Evolutionary conservation across 805 yeast species (phyloP).

Genomic region (Barnettozyma wickerhamii): DNA sequence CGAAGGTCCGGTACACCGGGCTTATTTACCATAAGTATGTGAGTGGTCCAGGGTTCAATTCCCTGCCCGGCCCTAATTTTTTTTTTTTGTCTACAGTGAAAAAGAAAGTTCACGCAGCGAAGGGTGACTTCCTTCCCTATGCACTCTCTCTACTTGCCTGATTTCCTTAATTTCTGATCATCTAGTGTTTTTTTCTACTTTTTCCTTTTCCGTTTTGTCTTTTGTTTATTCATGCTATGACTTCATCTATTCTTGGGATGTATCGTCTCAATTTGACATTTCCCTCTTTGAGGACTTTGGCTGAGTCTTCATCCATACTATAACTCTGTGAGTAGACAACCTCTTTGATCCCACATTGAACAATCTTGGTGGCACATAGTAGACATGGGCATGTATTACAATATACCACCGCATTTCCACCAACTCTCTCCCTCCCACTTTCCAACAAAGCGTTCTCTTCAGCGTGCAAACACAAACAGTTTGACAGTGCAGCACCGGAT

Average conservation of each 20-base stretch:
- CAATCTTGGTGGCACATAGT: constrained; percentile 93
- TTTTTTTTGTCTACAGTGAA: no score
- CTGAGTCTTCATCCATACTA: constrained; percentile 83
- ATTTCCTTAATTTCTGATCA: no score
- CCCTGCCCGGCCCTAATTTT: constrained; percentile 16
- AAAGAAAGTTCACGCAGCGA: no score
- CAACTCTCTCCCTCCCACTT: constrained; percentile 86
- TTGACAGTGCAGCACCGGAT: constrained; percentile 62
- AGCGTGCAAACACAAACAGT: constrained; percentile 93
- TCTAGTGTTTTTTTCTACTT: no score
- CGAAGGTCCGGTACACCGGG: constrained; percentile 11
- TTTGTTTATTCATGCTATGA: constrained; percentile 12
- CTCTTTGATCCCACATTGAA: constrained; percentile 85
- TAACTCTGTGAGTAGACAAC: constrained; percentile 92
- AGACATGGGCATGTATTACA: constrained; percentile 98
- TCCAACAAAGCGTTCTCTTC: constrained; percentile 95
- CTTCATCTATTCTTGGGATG: constrained; percentile 25
- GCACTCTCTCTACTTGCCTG: no score
- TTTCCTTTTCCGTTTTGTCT: no score
- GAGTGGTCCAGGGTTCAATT: constrained; percentile 20
- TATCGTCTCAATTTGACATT: constrained; percentile 68
- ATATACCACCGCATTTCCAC: constrained; percentile 60
- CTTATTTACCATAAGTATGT: constrained; percentile 13
- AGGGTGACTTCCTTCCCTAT: no score
- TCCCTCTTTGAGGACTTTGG: constrained; percentile 66